Base-by-base conservation (phyloP, 2,329 filamentous ascomycete species). In the Colletotrichum somersetense region DNA sequence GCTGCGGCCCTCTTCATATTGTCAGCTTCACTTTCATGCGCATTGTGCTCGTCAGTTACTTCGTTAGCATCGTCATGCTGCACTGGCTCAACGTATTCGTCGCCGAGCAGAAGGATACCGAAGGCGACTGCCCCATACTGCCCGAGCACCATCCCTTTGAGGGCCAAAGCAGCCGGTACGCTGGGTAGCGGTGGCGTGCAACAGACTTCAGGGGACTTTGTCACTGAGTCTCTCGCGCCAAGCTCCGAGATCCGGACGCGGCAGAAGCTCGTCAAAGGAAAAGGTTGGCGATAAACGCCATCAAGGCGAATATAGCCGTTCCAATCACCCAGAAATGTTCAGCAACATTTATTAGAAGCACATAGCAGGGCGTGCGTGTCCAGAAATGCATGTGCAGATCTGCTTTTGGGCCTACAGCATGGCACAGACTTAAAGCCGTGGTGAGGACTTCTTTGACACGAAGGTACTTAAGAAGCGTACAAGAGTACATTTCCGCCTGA, bases 21-120 rank as follows among this genome's bases (percentile, higher is more conserved):
- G 62, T 58, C 18, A 71, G 73, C 52, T 76, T 77, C 46, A 48
- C 71, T 8, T 72, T 74, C 14, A 71, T 73, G 58, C 71, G 76
- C 26, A 12, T 73, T 5, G 62, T 66, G 2, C 53, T 77, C 1
- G 18, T 72, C 4, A 40, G 66, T 1, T 63, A 66, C 4, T 33
- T 75, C 14, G 65, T 69, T 1, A 73, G 75, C 0, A 62, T 76
- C n/a, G 26, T 75, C 26, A 57, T 74, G 38, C 75, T 73, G 2
- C 69, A 73, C 6, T 73, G 71, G 62, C 72, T 77, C 48, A 71
- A 77, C 35, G 62, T 77, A 10, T 64, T 77, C 1, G 65, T 76
- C 1, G 64, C 64, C 2, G 35, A 42, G 5, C 20, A 20, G 2
- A 67, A 71, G 30, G 23, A 56, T 2, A 35, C 46, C 12, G 55